Evolutionary conservation across 1,284 basidiomycete species (phyloP).

Genomic region (Earliella scabrosa): DNA sequence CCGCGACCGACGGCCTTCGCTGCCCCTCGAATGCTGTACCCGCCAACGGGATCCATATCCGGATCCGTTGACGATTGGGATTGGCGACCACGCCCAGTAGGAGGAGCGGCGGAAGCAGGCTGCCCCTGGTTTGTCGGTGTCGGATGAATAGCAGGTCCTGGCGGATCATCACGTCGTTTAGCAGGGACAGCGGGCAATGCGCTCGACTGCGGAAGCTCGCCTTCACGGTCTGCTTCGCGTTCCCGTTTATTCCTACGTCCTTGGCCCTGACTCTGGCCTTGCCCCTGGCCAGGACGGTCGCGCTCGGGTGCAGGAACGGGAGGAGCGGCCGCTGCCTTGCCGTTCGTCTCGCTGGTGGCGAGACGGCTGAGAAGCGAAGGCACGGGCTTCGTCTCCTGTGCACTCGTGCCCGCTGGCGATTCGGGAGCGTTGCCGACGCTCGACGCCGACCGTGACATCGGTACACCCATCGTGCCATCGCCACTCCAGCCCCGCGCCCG

Average conservation of each 20-base stretch:
- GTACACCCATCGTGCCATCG: not conserved
- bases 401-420: not conserved
- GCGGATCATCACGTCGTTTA: slow-evolving; percentile 27
- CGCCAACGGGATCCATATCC: slow-evolving; percentile 41
- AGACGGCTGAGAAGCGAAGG: slow-evolving; percentile 51
- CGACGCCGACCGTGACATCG: not conserved
- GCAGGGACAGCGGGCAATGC: slow-evolving; percentile 15
- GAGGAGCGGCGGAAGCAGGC: not conserved
- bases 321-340: not conserved
- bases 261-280: not conserved
- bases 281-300: slow-evolving; percentile 4
- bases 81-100: not conserved
- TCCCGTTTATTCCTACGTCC: slow-evolving; percentile 7
- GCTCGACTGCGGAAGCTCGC: not conserved
- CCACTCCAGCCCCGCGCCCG: not conserved
- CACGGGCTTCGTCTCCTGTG: slow-evolving; percentile 28
- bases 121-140: not conserved
- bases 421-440: not conserved
- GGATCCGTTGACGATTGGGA: slow-evolving; percentile 29
- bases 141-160: slow-evolving; percentile 1
- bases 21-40: slow-evolving; percentile 61
- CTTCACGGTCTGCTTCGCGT: not conserved
- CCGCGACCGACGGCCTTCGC: slow-evolving; percentile 37
- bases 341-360: slow-evolving; percentile 20
- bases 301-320: slow-evolving; percentile 2